Evolutionary conservation across 1,284 basidiomycete genomes (phyloP).

Genomic region (Tetrapyrgos nigripes): DNA sequence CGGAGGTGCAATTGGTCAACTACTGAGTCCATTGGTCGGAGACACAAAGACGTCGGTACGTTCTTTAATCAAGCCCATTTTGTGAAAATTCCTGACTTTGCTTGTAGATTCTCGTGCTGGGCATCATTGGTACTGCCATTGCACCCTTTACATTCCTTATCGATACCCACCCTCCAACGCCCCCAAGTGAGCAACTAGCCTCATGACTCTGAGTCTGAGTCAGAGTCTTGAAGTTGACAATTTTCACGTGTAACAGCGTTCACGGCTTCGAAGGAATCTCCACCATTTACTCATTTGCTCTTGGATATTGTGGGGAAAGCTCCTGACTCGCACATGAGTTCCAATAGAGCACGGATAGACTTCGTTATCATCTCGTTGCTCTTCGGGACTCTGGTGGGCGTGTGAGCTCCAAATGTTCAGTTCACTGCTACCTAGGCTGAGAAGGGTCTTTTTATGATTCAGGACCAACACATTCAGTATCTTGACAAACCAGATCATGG

Average conservation of each 20-base stretch:
- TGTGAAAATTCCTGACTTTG: constrained; percentile 5
- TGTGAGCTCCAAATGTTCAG: constrained; percentile 45
- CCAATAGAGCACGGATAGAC: constrained; percentile 67
- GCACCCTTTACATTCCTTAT: constrained; percentile 65
- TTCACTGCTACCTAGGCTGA: neutral
- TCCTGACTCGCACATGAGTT: constrained; percentile 61
- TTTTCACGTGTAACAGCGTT: constrained; percentile 67
- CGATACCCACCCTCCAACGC: constrained; percentile 65
- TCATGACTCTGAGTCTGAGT: too few relatives aligned
- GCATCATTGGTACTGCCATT: constrained; percentile 68
- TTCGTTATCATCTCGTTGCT: constrained; percentile 62
- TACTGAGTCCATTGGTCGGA: constrained; percentile 71
- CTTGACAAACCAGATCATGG: constrained; percentile 71
- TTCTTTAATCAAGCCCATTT: constrained; percentile 13
- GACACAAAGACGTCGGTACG: constrained; percentile 62
- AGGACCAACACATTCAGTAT: constrained; percentile 63
- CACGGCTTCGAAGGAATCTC: constrained; percentile 64
- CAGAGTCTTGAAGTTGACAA: too few relatives aligned
- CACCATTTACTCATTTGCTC: constrained; percentile 58
- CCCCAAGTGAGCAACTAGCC: constrained; percentile 64
- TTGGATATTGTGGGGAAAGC: constrained; percentile 61
- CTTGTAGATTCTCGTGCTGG: constrained; percentile 79
- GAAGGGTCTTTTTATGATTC: neutral
- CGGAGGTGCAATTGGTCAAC: constrained; percentile 70
- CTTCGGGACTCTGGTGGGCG: constrained; percentile 70